Evolutionary conservation across 176 grass and related monocot species (phyloP).

Genomic region (Musa beccarii): DNA sequence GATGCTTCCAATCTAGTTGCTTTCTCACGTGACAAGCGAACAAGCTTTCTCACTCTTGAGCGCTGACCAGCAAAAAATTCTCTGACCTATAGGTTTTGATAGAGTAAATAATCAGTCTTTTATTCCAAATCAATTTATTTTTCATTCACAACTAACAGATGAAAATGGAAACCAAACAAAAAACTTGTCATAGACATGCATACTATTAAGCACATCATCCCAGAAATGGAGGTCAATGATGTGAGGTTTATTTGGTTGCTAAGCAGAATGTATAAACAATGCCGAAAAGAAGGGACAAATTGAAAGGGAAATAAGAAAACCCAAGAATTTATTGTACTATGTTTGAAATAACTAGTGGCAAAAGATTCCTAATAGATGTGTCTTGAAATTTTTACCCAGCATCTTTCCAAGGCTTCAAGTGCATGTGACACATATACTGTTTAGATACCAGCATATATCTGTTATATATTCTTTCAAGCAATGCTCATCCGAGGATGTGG

Average conservation of each 20-base stretch:
- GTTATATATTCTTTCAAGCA: background rate
- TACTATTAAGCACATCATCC: background rate
- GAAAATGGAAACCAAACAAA: no score
- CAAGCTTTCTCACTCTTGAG: slow-evolving; percentile 78
- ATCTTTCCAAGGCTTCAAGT: background rate
- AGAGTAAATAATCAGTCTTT: background rate
- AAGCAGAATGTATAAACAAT: background rate
- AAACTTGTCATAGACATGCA: background rate
- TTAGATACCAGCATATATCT: background rate
- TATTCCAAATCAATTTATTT: background rate
- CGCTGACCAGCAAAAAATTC: slow-evolving; percentile 83
- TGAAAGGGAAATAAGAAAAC: background rate
- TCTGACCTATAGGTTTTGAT: slow-evolving; percentile 36
- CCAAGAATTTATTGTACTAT: background rate
- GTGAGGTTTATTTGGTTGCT: background rate
- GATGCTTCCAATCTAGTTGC: slow-evolving; percentile 39
- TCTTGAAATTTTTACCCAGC: background rate
- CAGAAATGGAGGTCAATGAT: background rate
- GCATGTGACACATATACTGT: background rate
- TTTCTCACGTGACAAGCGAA: slow-evolving; percentile 62
- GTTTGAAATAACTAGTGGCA: background rate
- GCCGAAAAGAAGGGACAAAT: no score
- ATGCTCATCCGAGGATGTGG: background rate
- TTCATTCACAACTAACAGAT: background rate
- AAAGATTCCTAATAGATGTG: background rate